Conservation (phyloP, 2,329 filamentous ascomycete genomes). For the Aspergillus sp. region DNA sequence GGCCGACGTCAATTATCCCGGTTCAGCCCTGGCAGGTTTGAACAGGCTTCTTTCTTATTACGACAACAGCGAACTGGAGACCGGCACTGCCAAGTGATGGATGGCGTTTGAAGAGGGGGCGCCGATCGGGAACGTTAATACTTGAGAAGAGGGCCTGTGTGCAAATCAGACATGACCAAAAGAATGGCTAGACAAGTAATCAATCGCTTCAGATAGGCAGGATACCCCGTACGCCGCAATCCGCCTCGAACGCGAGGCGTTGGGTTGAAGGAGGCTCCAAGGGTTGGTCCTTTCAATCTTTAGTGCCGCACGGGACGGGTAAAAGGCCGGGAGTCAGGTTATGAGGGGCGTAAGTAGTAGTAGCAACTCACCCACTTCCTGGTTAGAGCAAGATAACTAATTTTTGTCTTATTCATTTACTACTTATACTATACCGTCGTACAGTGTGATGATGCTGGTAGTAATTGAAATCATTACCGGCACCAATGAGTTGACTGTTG, state of each 20-base stretch:
- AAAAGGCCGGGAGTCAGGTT: not conserved
- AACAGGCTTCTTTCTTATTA: not conserved
- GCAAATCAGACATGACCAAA: not conserved
- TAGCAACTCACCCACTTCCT: too few species aligned
- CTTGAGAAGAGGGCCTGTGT: not conserved
- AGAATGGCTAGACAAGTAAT: not conserved
- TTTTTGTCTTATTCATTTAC: too few species aligned
- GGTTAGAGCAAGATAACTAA: not conserved
- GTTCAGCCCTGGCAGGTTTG: not conserved
- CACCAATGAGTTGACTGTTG: not conserved
- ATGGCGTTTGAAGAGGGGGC: not conserved
- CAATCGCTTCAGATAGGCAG: not conserved
- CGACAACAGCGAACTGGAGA: not conserved
- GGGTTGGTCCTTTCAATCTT: not conserved
- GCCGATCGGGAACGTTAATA: not conserved
- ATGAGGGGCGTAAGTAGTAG: too few species aligned
- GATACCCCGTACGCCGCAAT: not conserved
- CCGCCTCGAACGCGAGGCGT: conserved; percentile 1
- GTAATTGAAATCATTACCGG: not conserved
- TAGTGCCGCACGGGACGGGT: not conserved
- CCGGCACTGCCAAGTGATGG: not conserved
- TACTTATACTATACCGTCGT: too few species aligned
- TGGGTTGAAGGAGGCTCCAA: conserved; percentile 5
- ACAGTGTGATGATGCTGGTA: too few species aligned
- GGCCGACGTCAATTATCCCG: not conserved